phyloP scores from a whole-genome alignment of 768 basidiomycete genomes.

The Lactarius deliciosus region DNA sequence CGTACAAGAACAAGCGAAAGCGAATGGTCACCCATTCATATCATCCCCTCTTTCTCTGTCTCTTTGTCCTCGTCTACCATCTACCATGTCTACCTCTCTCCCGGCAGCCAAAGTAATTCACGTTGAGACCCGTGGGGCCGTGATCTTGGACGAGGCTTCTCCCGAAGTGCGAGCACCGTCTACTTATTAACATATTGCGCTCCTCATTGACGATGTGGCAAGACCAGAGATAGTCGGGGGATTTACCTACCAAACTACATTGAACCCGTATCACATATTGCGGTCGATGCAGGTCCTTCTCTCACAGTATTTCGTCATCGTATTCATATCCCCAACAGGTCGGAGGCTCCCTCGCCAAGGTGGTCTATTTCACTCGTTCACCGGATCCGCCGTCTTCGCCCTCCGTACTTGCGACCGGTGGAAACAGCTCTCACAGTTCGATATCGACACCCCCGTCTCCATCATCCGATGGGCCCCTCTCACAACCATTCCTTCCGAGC shows the following conservation, averaged over 20 bases:
- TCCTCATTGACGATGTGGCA: conserved; percentile 23
- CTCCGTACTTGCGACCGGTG: conserved; percentile 59
- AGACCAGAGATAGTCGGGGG: conserved; percentile 93
- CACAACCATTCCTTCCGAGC: conserved; percentile 36
- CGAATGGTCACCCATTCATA: conserved; percentile 23
- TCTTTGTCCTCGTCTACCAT: conserved; percentile 1
- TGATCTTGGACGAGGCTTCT: conserved; percentile 92
- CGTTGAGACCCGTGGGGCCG: conserved; percentile 91
- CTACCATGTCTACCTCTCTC: conserved; percentile 47
- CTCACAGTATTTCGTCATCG: conserved; percentile 26
- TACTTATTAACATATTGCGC: conserved; percentile 17
- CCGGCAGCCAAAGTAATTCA: conserved; percentile 86
- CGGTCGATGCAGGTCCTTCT: conserved; percentile 78
- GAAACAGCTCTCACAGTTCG: conserved; percentile 49
- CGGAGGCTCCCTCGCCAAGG: conserved; percentile 95
- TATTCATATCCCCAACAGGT: conserved; percentile 52
- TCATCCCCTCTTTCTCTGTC: conserved; percentile 4
- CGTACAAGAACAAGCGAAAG: conserved; percentile 4
- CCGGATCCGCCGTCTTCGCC: conserved; percentile 82
- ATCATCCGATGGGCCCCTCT: conserved; percentile 31
- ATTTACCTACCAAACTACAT: conserved; percentile 98
- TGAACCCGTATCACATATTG: conserved; percentile 96
- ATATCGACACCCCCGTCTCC: conserved; percentile 44
- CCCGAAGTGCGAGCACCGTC: conserved; percentile 65
- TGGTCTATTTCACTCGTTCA: conserved; percentile 97